A percentile compares a stretch with the other conserved stretches of the same genome.
These are phyloP conservation scores for Sporothrix brasiliensis DNA, from an alignment of 2,329 filamentous ascomycete species.

Conservation along the genomic window DNA sequence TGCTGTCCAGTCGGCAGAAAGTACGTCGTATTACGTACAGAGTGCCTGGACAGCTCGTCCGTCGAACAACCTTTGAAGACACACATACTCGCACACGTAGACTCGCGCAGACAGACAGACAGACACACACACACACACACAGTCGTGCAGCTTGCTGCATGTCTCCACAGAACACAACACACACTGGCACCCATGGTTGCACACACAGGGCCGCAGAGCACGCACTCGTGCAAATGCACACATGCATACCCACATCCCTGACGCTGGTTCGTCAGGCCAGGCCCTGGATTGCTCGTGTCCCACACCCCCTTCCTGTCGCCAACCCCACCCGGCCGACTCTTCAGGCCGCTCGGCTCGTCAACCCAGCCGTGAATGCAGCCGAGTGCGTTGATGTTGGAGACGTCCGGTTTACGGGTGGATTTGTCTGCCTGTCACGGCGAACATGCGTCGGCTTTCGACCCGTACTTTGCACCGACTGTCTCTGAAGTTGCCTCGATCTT, in stretches of 20 bases:
- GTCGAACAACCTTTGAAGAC: no score
- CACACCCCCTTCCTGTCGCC: not conserved
- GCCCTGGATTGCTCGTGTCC: not conserved
- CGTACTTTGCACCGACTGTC: not conserved
- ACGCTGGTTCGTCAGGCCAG: not conserved
- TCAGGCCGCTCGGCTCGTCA: constrained; percentile 7
- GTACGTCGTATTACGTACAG: not conserved
- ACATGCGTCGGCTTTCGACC: not conserved
- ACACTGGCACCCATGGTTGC: not conserved
- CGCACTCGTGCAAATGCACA: not conserved
- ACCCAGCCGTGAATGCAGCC: not conserved
- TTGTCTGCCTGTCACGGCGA: no score
- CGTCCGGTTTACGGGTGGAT: no score
- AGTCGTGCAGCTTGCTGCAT: not conserved
- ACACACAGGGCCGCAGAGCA: not conserved
- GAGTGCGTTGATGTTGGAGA: no score
- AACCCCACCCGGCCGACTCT: constrained; percentile 18
- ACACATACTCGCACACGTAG: not conserved
- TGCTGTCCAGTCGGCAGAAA: not conserved
- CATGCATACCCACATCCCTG: constrained; percentile 6
- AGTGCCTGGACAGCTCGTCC: not conserved
- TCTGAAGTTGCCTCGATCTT: not conserved
- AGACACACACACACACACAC: not conserved
- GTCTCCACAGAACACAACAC: constrained; percentile 8
- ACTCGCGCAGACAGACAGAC: not conserved